These are phyloP conservation scores for Cadophora malorum DNA, from an alignment of 2,329 filamentous ascomycete genomes.

Conservation along the genomic window DNA sequence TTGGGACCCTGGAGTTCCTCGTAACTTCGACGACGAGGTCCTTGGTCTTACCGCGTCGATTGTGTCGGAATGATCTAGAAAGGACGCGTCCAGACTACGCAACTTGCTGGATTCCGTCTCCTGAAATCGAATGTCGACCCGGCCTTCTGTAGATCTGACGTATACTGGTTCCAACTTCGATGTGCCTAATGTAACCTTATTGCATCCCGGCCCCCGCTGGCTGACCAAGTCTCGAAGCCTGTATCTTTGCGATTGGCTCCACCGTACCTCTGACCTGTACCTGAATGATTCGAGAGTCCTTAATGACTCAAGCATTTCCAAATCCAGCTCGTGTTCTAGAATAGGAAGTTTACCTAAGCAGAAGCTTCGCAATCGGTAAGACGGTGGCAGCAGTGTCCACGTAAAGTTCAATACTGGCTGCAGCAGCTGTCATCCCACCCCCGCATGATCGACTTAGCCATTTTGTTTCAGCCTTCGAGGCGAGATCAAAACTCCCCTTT, in stretches of 20 bases:
- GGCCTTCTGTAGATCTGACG: background rate
- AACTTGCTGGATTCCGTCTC: background rate
- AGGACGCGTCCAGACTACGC: background rate
- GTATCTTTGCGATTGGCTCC: background rate
- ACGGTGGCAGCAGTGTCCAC: background rate
- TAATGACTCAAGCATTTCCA: background rate
- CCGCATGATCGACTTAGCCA: slow-evolving; percentile 6
- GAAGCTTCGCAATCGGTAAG: background rate
- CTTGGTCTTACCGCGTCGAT: background rate
- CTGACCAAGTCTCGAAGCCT: background rate
- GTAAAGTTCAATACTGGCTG: too few relatives aligned
- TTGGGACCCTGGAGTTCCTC: background rate
- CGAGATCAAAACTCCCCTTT: background rate
- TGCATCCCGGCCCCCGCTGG: background rate
- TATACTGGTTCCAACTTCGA: background rate
- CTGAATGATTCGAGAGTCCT: background rate
- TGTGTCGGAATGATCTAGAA: background rate
- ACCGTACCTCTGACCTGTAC: background rate
- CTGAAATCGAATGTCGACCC: background rate
- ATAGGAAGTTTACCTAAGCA: background rate
- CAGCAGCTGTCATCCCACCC: background rate
- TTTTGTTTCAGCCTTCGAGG: slow-evolving; percentile 3
- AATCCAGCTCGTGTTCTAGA: background rate
- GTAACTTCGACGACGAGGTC: background rate
- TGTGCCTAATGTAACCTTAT: background rate